phyloP scores from a whole-genome alignment of 23 red algal genomes.

The Gracilaria gracilis region DNA sequence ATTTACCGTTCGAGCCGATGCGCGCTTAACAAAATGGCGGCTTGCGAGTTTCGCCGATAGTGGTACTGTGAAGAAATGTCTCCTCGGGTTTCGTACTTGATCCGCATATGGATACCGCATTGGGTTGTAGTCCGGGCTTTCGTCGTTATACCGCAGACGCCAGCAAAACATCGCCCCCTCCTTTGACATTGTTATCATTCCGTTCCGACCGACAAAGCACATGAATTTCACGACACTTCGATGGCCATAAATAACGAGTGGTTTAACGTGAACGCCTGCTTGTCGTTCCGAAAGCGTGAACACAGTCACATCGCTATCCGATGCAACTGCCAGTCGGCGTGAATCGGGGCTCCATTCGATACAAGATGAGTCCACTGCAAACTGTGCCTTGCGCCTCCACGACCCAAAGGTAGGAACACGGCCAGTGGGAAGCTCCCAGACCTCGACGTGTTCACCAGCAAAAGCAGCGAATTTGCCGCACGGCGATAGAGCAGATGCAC shows the following conservation, averaged over 20 bases:
- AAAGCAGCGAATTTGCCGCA: conserved; percentile 60
- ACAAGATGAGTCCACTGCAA: conserved; percentile 15
- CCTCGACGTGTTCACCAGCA: conserved; percentile 62
- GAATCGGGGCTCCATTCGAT: conserved; percentile 73
- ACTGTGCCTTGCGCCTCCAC: conserved; percentile 50
- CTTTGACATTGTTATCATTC: conserved; percentile 65
- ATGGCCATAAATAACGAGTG: conserved; percentile 70
- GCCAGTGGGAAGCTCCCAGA: conserved; percentile 71
- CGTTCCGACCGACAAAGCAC: conserved; percentile 59
- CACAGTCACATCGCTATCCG: conserved; percentile 58
- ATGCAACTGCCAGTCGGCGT: conserved; percentile 63
- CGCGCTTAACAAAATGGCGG: conserved; percentile 83
- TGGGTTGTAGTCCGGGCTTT: background rate
- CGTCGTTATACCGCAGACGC: conserved; percentile 65
- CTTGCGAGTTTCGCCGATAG: conserved; percentile 65
- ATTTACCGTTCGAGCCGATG: conserved; percentile 30
- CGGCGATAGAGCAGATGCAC: conserved; percentile 44
- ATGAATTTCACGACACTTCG: conserved; percentile 39
- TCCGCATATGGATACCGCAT: conserved; percentile 16
- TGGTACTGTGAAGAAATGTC: conserved; percentile 37
- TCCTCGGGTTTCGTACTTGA: conserved; percentile 28
- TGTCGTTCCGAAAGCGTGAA: conserved; percentile 50
- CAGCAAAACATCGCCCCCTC: conserved; percentile 82
- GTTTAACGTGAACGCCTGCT: conserved; percentile 32
- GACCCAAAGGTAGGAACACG: conserved; percentile 68